Evolutionary conservation across 306 rosid species (phyloP).

Genomic region (Cicer judaicum): DNA sequence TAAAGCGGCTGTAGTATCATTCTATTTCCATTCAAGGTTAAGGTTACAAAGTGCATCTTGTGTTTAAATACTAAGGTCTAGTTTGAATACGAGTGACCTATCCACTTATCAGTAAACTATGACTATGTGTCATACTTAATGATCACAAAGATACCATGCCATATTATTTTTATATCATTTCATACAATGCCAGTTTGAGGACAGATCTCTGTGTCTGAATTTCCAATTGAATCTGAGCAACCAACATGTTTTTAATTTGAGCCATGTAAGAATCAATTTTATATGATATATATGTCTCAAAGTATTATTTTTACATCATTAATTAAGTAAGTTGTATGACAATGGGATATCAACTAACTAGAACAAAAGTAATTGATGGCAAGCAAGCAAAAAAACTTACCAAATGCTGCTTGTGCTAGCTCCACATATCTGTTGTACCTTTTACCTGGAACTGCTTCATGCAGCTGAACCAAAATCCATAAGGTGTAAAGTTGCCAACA

Average conservation of each 20-base stretch:
- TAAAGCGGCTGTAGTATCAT: no score
- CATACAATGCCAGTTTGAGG: conserved; percentile 33
- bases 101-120: no score
- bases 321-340: conserved; percentile 16
- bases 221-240: conserved; percentile 3
- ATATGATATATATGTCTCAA: not conserved
- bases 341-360: conserved; percentile 14
- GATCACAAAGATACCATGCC: not conserved
- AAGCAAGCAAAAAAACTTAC: conserved; percentile 52
- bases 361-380: conserved; percentile 29
- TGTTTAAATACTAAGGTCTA: no score
- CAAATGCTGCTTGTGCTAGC: conserved; percentile 99
- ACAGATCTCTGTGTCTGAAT: not conserved
- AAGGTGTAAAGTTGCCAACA: conserved; percentile 95
- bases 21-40: no score
- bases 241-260: conserved; percentile 9
- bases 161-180: conserved; percentile 4
- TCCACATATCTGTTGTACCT: conserved; percentile 98
- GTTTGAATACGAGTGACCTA: no score
- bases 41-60: no score
- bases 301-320: not conserved
- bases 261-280: not conserved
- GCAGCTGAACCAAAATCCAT: conserved; percentile 97
- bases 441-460: conserved; percentile 98
- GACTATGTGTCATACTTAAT: no score